A percentile compares a stretch with the other conserved stretches of the same genome.
Evolutionary conservation across 495 filamentous ascomycete species (phyloP).

Genomic region (Durotheca rogersii): DNA sequence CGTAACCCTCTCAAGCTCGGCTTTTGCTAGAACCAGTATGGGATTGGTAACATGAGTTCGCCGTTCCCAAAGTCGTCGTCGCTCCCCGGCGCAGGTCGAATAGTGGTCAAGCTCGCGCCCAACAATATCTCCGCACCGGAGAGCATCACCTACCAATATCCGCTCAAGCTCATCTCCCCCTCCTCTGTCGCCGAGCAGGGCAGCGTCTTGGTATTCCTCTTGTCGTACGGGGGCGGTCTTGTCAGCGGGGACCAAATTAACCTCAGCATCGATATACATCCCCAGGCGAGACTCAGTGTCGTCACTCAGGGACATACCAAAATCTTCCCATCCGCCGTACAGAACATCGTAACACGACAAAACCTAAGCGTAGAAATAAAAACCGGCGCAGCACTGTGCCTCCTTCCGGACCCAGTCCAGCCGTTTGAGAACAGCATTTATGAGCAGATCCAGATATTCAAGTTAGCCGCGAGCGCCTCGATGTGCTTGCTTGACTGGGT

Average conservation of each 20-base stretch:
- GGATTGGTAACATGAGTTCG: conserved; percentile 53
- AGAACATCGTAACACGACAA: conserved; percentile 65
- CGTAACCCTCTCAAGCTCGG: no score
- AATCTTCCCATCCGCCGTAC: conserved; percentile 75
- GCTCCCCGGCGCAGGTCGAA: conserved; percentile 71
- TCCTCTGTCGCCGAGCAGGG: conserved; percentile 50
- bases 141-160: conserved; percentile 83
- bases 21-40: no score
- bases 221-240: conserved; percentile 93
- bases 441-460: conserved; percentile 77
- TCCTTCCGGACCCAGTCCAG: conserved; percentile 92
- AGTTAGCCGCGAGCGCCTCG: conserved; percentile 57
- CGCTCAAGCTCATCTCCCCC: conserved; percentile 85
- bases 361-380: conserved; percentile 62
- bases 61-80: conserved; percentile 71
- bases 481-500: conserved; percentile 93
- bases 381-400: conserved; percentile 68
- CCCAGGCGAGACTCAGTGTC: conserved; percentile 68
- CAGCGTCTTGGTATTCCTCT: conserved; percentile 75
- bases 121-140: conserved; percentile 70
- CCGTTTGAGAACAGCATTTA: conserved; percentile 81
- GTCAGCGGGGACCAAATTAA: conserved; percentile 81
- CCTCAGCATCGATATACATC: conserved; percentile 65
- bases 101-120: conserved; percentile 71
- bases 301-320: conserved; percentile 96